phyloP scores from a whole-genome alignment of 1,139 yeast genomes.

The Hemisphaericaspora xylofermentans region DNA sequence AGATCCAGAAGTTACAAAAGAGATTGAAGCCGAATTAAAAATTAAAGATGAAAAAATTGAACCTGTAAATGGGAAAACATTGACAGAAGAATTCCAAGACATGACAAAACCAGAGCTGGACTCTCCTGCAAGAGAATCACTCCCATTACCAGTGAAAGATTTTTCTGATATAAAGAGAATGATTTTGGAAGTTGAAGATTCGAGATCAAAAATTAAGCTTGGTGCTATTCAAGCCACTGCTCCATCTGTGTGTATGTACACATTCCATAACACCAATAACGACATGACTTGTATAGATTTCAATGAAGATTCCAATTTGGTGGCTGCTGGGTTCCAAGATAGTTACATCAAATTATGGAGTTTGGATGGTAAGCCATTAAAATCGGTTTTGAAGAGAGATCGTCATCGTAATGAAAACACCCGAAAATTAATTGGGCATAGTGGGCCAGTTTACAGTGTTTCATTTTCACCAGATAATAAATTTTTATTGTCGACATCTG shows the following conservation, averaged over 20 bases:
- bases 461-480: slow-evolving; percentile 89
- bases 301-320: slow-evolving; percentile 81
- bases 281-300: slow-evolving; percentile 82
- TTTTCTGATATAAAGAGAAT: slow-evolving; percentile 77
- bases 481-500: slow-evolving; percentile 79
- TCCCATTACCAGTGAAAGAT: slow-evolving; percentile 86
- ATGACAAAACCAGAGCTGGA: slow-evolving; percentile 55
- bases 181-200: slow-evolving; percentile 76
- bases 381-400: slow-evolving; percentile 64
- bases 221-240: slow-evolving; percentile 68
- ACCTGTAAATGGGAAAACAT: slow-evolving; percentile 38
- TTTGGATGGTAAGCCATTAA: slow-evolving; percentile 82
- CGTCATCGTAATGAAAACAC: slow-evolving; percentile 47
- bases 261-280: slow-evolving; percentile 92
- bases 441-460: slow-evolving; percentile 90
- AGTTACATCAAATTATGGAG: slow-evolving; percentile 90
- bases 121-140: slow-evolving; percentile 68
- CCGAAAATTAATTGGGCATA: slow-evolving; percentile 82
- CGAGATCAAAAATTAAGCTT: slow-evolving; percentile 69
- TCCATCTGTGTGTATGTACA: slow-evolving; percentile 97
- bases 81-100: slow-evolving; percentile 50
- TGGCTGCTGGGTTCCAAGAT: slow-evolving; percentile 95
- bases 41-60: slow-evolving; percentile 62
- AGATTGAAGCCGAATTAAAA: slow-evolving; percentile 79
- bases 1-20: slow-evolving; percentile 82